Evolutionary conservation across 352 stramenopile genomes (phyloP).

Genomic region (Phytophthora podocarpi): DNA sequence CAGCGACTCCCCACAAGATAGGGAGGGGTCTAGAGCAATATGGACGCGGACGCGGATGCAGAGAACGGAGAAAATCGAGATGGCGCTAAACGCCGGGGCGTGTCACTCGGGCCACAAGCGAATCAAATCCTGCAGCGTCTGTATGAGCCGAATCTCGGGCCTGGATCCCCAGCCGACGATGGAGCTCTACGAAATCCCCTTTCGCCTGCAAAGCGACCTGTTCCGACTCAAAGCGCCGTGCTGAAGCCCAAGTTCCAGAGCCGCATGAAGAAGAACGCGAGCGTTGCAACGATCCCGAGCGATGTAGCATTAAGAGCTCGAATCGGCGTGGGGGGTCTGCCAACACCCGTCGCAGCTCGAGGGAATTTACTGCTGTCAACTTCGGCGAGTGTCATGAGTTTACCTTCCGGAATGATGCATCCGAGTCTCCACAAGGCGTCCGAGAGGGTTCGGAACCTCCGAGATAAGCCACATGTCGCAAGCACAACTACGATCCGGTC

Average conservation of each 20-base stretch:
- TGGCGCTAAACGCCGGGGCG: slow-evolving; percentile 57
- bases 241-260: slow-evolving; percentile 53
- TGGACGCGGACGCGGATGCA: slow-evolving; percentile 2
- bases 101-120: slow-evolving; percentile 54
- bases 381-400: slow-evolving; percentile 43
- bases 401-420: slow-evolving; percentile 46
- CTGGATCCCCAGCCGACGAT: slow-evolving; percentile 12
- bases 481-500: slow-evolving; percentile 20
- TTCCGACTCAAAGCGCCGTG: slow-evolving; percentile 4
- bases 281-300: slow-evolving; percentile 36
- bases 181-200: background rate
- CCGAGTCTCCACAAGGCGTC: slow-evolving; percentile 62
- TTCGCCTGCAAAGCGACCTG: slow-evolving; percentile 5
- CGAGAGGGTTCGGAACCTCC: slow-evolving; percentile 57
- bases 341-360: background rate
- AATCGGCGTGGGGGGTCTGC: background rate
- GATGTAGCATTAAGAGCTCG: background rate
- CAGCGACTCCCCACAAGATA: slow-evolving; percentile 19
- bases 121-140: slow-evolving; percentile 71
- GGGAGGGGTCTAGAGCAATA: background rate
- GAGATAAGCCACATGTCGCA: slow-evolving; percentile 32
- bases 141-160: slow-evolving; percentile 66
- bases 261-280: slow-evolving; percentile 58
- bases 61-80: slow-evolving; percentile 39
- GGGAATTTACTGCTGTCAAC: slow-evolving; percentile 1